Conservation (phyloP, 2,329 filamentous ascomycete species). For the Trichoderma breve region DNA sequence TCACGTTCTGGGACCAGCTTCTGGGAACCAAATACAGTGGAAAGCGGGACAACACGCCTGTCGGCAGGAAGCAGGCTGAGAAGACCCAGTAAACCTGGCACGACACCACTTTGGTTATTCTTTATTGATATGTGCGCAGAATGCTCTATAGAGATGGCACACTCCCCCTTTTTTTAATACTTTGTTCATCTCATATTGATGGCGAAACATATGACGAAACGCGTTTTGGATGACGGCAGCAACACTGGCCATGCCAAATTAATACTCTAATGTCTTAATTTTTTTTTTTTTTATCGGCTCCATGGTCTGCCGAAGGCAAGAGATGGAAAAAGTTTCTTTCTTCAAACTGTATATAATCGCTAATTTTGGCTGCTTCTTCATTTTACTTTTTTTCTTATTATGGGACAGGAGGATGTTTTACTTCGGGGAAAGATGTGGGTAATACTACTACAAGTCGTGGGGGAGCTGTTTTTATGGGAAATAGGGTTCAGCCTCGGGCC, state of each 20-base stretch:
- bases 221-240: constrained; percentile 17
- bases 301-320: neutral
- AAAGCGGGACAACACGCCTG: constrained; percentile 45
- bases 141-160: neutral
- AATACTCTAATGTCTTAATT: constrained; percentile 11
- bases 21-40: constrained; percentile 82
- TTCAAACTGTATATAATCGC: constrained; percentile 1
- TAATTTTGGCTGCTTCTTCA: neutral
- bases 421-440: neutral
- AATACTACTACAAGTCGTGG: neutral
- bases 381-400: neutral
- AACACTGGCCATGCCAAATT: constrained; percentile 4
- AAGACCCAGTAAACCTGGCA: constrained; percentile 26
- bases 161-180: neutral
- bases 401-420: neutral
- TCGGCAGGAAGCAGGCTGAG: constrained; percentile 37
- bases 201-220: constrained; percentile 12
- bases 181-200: neutral
- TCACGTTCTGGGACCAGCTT: constrained; percentile 89
- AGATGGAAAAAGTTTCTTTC: neutral
- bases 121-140: neutral
- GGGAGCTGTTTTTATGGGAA: neutral
- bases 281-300: neutral
- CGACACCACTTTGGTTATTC: neutral
- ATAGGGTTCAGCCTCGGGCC: neutral